These are phyloP conservation scores for Liriodendron chinense DNA, from an alignment of 164 flowering plant species.

Conservation along the genomic window DNA sequence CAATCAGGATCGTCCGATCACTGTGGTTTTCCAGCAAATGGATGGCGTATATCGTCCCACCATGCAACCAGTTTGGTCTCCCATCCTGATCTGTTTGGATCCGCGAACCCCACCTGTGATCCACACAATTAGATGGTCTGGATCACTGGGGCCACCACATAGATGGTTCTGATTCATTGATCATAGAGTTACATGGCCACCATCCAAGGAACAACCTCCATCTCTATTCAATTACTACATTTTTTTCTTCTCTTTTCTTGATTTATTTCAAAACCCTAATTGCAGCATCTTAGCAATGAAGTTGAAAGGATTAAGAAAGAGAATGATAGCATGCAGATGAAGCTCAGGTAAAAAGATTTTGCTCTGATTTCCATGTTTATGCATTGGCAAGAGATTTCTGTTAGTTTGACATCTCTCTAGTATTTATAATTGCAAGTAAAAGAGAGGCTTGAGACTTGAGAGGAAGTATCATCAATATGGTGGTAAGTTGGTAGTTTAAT, in stretches of 20 bases:
- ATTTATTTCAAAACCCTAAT: neutral
- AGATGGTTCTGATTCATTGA: neutral
- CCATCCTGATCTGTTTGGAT: too few relatives aligned
- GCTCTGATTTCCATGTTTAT: neutral
- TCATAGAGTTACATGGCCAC: neutral
- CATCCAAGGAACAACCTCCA: neutral
- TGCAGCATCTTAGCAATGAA: constrained; percentile 67
- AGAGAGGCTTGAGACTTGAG: too few relatives aligned
- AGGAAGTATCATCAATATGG: too few relatives aligned
- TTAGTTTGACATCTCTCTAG: too few relatives aligned
- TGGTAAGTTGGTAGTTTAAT: too few relatives aligned
- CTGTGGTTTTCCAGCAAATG: too few relatives aligned
- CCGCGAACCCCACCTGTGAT: too few relatives aligned
- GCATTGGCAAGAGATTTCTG: too few relatives aligned
- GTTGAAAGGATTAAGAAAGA: constrained; percentile 86
- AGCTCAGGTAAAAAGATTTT: constrained; percentile 53
- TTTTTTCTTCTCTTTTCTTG: neutral
- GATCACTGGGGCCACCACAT: neutral
- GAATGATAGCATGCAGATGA: constrained; percentile 77
- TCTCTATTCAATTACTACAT: neutral
- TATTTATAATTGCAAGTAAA: too few relatives aligned
- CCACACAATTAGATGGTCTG: too few relatives aligned
- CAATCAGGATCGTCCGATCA: neutral
- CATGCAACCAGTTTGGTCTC: too few relatives aligned
- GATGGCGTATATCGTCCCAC: too few relatives aligned